A percentile compares a stretch with the other conserved stretches of the same genome.
phyloP scores from a whole-genome alignment of 768 basidiomycete species.

The Termitomyces sp. region DNA sequence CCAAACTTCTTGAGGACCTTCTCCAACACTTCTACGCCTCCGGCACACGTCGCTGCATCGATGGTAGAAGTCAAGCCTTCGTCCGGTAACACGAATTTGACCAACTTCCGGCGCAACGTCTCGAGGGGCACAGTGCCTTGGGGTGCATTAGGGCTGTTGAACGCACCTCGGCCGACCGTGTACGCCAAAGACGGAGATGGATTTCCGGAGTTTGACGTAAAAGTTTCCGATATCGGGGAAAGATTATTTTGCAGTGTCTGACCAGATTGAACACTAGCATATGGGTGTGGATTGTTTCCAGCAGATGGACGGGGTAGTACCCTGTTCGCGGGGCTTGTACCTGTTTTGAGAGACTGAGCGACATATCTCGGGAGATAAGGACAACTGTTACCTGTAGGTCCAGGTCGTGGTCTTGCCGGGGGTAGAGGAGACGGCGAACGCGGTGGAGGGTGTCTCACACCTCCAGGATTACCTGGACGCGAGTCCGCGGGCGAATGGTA shows the following conservation, averaged over 20 bases:
- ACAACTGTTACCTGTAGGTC: slow-evolving; percentile 16
- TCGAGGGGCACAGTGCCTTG: slow-evolving; percentile 54
- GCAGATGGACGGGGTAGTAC: slow-evolving; percentile 38
- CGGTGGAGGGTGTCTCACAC: slow-evolving; percentile 29
- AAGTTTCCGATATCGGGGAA: slow-evolving; percentile 72
- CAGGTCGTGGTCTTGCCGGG: slow-evolving; percentile 23
- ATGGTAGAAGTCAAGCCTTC: slow-evolving; percentile 75
- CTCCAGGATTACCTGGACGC: slow-evolving; percentile 43
- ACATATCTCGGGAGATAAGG: slow-evolving; percentile 47
- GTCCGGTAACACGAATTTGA: slow-evolving; percentile 85
- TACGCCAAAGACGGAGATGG: slow-evolving; percentile 46
- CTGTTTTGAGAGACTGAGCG: slow-evolving; percentile 34
- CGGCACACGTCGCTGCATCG: slow-evolving; percentile 73
- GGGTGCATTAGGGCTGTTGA: slow-evolving; percentile 35
- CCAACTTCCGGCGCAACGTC: slow-evolving; percentile 74
- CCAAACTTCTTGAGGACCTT: slow-evolving; percentile 88
- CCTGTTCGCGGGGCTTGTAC: slow-evolving; percentile 32
- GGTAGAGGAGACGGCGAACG: slow-evolving; percentile 42
- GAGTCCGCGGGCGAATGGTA: slow-evolving; percentile 60
- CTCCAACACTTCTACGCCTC: slow-evolving; percentile 83
- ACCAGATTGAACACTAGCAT: slow-evolving; percentile 47
- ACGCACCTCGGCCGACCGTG: slow-evolving; percentile 57
- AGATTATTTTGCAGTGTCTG: slow-evolving; percentile 40
- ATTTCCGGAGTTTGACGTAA: slow-evolving; percentile 32
- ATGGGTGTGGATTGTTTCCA: slow-evolving; percentile 45